Conservation (phyloP, 176 grass and related monocot species). For the Otatea glauca region DNA sequence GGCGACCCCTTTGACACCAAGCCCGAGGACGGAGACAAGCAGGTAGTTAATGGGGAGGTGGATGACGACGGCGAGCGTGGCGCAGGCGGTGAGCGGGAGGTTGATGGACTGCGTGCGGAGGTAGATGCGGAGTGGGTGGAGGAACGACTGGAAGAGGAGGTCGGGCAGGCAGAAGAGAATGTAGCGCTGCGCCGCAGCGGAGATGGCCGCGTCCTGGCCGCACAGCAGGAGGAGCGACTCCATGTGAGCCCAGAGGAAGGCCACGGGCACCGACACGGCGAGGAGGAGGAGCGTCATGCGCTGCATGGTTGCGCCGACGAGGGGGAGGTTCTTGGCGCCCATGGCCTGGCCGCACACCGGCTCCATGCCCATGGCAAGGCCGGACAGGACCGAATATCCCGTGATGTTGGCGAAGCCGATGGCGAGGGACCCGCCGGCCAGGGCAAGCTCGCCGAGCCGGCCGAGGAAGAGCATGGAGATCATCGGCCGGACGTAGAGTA, state of each 20-base stretch:
- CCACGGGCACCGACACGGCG: conserved; percentile 58
- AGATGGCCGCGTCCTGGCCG: conserved; percentile 72
- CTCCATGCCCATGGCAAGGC: conserved; percentile 93
- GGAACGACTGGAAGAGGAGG: conserved; percentile 86
- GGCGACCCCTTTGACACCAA: conserved; percentile 78
- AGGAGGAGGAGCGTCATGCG: conserved; percentile 82
- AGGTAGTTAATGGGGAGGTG: conserved; percentile 89
- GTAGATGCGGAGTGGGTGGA: conserved; percentile 95
- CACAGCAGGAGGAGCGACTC: conserved; percentile 73
- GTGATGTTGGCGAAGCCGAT: conserved; percentile 98
- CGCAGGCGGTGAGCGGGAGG: conserved; percentile 74
- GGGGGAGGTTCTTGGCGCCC: conserved; percentile 61
- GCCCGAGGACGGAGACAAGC: conserved; percentile 58
- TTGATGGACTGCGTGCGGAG: conserved; percentile 88
- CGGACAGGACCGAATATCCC: conserved; percentile 85
- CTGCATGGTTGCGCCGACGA: conserved; percentile 77
- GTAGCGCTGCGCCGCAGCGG: conserved; percentile 68
- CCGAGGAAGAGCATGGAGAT: conserved; percentile 99
- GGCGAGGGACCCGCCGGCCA: conserved; percentile 89
- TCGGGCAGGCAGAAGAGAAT: conserved; percentile 79
- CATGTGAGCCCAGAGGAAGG: conserved; percentile 81
- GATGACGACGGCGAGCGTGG: conserved; percentile 58
- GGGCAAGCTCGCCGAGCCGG: conserved; percentile 71
- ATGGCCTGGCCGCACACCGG: conserved; percentile 95
- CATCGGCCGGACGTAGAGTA: conserved; percentile 85